Evolutionary conservation across 2,329 filamentous ascomycete genomes (phyloP), one percentile per base, ranked within the genome.

Genomic region (Phaeoacremonium minimum): DNA sequence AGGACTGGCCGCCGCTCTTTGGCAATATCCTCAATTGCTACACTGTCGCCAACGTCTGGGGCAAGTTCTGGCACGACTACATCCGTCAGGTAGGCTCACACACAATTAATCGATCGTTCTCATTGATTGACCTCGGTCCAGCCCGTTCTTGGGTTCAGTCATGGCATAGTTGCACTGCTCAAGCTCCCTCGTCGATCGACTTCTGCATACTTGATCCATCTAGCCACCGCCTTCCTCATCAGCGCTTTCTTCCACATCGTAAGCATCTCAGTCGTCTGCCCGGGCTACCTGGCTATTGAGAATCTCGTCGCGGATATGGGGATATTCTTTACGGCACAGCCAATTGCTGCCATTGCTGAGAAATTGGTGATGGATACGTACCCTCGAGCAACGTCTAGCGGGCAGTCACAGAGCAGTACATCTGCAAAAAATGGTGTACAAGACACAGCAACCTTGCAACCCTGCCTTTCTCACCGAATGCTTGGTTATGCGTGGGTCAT

Each of bases 1-100:
- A 45, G 44, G 41, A 46, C 18, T 46, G 44, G 44, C 44, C 44
- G 31, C 32, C 35, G n/a, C 15, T 46, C 7, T 46, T 44, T 28
- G 44, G 44, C 7, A 37, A 31, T 29, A 19, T 44, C 13, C 8
- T 16, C 18, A 39, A 42, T 15, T 44, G 41, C 29, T 44, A 38
- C 32, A 46, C 39, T 12, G 32, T 40, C 4, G 36, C 18, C 6
- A 40, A 35, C 18, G 41, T 46, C 18, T 46, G 44, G 41, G 39
- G 41, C 18, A 40, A 33, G 28, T 46, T 42, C 30, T 46, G 44
- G 44, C 44, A 46, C 32, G 35, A 37, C 20, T 44, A 44, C 30
- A 19, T 46, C 22, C 38, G 41, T 5, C 41, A 46, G 43, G 22
- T 26, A n/a, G 9, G 22, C 22, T n/a, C 9, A 26, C 22, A n/a